phyloP scores from a whole-genome alignment of 495 filamentous ascomycete species.

The Lichenothelia convexa region DNA sequence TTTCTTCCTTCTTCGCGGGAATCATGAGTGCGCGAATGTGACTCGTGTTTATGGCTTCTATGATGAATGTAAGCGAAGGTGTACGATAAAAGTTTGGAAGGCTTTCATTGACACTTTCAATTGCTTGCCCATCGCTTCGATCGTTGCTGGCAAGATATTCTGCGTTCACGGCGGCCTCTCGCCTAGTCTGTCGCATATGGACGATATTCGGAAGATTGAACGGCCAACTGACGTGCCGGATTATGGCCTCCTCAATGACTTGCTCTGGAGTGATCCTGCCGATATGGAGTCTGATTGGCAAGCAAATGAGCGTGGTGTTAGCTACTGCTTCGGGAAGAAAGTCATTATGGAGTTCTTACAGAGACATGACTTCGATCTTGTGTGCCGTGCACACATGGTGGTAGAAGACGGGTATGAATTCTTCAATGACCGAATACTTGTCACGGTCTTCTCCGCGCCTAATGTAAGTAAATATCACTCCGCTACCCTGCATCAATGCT shows the following conservation, averaged over 20 bases:
- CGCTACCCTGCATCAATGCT: constrained; percentile 11
- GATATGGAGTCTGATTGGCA: constrained; percentile 98
- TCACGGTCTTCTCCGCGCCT: constrained; percentile 94
- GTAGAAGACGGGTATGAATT: constrained; percentile 99
- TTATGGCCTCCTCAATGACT: constrained; percentile 88
- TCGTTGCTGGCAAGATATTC: constrained; percentile 97
- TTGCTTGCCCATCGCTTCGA: constrained; percentile 82
- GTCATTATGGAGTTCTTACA: constrained; percentile 95
- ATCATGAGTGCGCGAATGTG: constrained; percentile 97
- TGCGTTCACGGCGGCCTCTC: constrained; percentile 96
- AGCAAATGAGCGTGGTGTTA: constrained; percentile 89
- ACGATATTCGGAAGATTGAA: constrained; percentile 91
- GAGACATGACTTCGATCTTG: constrained; percentile 88
- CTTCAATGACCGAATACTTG: constrained; percentile 85
- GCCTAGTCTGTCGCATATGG: constrained; percentile 85
- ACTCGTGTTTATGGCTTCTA: constrained; percentile 98
- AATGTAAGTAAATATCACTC: constrained; percentile 47
- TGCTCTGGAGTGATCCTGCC: constrained; percentile 94
- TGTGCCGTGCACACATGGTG: constrained; percentile 97
- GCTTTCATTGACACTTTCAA: constrained; percentile 98
- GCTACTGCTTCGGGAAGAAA: constrained; percentile 97
- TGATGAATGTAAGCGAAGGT: constrained; percentile 94
- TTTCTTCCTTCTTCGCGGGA: constrained; percentile 92
- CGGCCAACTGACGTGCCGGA: constrained; percentile 95
- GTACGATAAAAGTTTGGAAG: constrained; percentile 98